Evolutionary conservation across 805 yeast species (phyloP).

Genomic region (Spathaspora gorwiae): DNA sequence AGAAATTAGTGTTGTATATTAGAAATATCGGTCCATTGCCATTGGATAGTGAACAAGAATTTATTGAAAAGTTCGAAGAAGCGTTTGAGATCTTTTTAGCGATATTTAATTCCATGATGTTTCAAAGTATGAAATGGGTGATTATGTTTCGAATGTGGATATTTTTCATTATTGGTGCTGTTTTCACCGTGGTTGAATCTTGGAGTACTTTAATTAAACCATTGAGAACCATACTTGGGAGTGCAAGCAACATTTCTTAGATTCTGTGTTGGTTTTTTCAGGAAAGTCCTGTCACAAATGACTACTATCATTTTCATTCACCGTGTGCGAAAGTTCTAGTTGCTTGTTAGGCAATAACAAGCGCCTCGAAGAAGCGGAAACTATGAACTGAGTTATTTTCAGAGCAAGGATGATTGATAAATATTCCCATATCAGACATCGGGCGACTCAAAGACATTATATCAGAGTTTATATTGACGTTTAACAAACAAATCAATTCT

Average conservation of each 20-base stretch:
- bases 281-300: too few relatives aligned
- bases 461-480: too few relatives aligned
- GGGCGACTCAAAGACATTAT: too few relatives aligned
- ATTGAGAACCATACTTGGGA: slow-evolving; percentile 2
- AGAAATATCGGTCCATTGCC: background rate
- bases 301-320: too few relatives aligned
- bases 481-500: too few relatives aligned
- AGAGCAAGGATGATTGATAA: too few relatives aligned
- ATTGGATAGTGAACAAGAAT: slow-evolving; percentile 1
- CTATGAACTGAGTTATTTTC: too few relatives aligned
- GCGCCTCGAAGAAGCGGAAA: too few relatives aligned
- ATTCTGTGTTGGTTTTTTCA: too few relatives aligned
- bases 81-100: slow-evolving; percentile 13
- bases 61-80: slow-evolving; percentile 10
- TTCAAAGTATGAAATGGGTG: slow-evolving; percentile 13
- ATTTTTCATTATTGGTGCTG: slow-evolving; percentile 11
- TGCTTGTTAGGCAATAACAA: too few relatives aligned
- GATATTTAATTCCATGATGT: slow-evolving; percentile 12
- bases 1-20: background rate
- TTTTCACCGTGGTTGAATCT: slow-evolving; percentile 11
- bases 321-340: too few relatives aligned
- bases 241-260: slow-evolving; percentile 1
- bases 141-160: slow-evolving; percentile 15
- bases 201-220: slow-evolving; percentile 9
- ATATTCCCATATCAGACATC: too few relatives aligned